Base-by-base conservation (phyloP, 805 yeast species). In the Candida xyloterini region DNA sequence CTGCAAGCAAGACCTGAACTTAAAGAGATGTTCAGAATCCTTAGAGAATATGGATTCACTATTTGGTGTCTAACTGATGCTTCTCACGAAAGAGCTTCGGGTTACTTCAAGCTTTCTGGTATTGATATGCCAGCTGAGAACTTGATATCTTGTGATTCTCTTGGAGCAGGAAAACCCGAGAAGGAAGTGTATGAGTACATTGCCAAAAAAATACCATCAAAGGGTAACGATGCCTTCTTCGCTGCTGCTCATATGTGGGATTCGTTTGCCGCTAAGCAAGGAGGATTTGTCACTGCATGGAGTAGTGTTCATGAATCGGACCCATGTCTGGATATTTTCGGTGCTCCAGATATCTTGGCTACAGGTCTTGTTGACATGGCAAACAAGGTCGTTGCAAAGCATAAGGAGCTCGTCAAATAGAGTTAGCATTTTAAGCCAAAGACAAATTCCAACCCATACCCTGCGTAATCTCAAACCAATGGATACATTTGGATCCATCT, bases 401-500 rank as follows among this genome's bases (percentile, higher is more conserved):
- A 40, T 15, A 40, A 40, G 25, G 38, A 40, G 20, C 27, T 36
- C 10, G 30, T n/a, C 8, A n/a, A 34, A 11, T 34, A 34, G 29
- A 14, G 2, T 10, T 16, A n/a, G 11, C 5, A 23, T 10, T 4
- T 31, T 31, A 53, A 18, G 57, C 55, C 18, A 54, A 44, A 36
- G 51, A 52, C 7, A 54, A 31, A 30, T 44, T 47, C 71, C 71
- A 66, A 0, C 66, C 69, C 29, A 65, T 34, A 15, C 53, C 44
- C 11, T 52, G 53, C 1, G 68, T 51, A 7, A 67, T 51, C 23
- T 59, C 60, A 35, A 56, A 61, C 68, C 70, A 68, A 40, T 63
- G 63, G 11, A 65, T 52, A 42, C 62, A 60, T 14, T 50, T 35
- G 11, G 43, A 43, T 2, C 70, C 71, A 15, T 55, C 43, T 7